Percentiles rank a stretch among this genome's conserved stretches.
Evolutionary conservation across 2,329 filamentous ascomycete genomes (phyloP).

Genomic region (Elsinoe necatrix): DNA sequence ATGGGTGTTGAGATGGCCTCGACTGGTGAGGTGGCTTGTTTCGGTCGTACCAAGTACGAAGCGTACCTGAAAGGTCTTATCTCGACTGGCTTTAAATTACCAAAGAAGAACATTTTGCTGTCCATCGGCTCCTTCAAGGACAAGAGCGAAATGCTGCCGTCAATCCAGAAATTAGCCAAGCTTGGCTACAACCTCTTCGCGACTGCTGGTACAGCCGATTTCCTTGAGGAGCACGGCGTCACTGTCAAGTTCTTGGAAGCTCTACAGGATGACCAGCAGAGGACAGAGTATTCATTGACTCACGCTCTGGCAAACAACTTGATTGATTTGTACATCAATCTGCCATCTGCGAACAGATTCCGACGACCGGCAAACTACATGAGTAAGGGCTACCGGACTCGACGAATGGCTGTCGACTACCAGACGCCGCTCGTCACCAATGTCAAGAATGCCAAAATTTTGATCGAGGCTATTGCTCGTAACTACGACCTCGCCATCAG

Average conservation of each 20-base stretch:
- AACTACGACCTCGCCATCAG: constrained; percentile 78
- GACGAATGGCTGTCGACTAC: constrained; percentile 96
- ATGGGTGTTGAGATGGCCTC: constrained; percentile 98
- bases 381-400: constrained; percentile 92
- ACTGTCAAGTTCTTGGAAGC: constrained; percentile 90
- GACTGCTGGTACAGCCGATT: constrained; percentile 93
- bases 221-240: constrained; percentile 84
- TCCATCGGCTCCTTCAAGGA: constrained; percentile 98
- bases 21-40: constrained; percentile 94
- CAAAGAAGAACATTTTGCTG: constrained; percentile 87
- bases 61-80: constrained; percentile 94
- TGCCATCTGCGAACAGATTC: constrained; percentile 98
- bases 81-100: constrained; percentile 91
- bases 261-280: constrained; percentile 70
- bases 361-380: constrained; percentile 95
- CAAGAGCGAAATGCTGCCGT: constrained; percentile 93
- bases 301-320: constrained; percentile 96
- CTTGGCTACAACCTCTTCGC: constrained; percentile 94
- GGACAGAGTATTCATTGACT: constrained; percentile 92
- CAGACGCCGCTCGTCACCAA: constrained; percentile 96
- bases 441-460: constrained; percentile 97
- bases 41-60: constrained; percentile 92
- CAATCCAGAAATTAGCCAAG: constrained; percentile 78
- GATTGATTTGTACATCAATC: constrained; percentile 97
- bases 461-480: constrained; percentile 87